Conservation (phyloP, 371 early-diverging fungal genomes). For the Mucor saturninus region DNA sequence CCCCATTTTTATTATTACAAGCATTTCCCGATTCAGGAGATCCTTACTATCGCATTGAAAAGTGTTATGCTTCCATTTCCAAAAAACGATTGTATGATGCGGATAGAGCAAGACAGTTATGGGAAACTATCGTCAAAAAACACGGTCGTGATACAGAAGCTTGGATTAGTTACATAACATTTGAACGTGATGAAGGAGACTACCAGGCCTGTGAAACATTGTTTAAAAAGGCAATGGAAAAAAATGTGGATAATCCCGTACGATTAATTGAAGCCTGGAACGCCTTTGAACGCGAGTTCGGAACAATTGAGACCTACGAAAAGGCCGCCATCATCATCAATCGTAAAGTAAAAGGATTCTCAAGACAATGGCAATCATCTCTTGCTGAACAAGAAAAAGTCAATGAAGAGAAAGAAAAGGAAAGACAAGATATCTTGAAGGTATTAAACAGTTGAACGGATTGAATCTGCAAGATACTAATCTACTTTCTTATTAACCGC, state of each 20-base stretch:
- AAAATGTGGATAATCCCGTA: constrained; percentile 54
- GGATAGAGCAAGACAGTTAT: constrained; percentile 39
- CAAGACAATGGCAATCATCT: constrained; percentile 38
- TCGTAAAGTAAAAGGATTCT: constrained; percentile 27
- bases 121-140: constrained; percentile 36
- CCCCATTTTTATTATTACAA: constrained; percentile 21
- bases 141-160: constrained; percentile 44
- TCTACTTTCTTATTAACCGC: neutral
- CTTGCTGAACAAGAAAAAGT: constrained; percentile 7
- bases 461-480: neutral
- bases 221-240: constrained; percentile 49
- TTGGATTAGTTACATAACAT: constrained; percentile 48
- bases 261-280: constrained; percentile 56
- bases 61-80: constrained; percentile 50
- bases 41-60: constrained; percentile 61
- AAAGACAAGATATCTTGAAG: constrained; percentile 11
- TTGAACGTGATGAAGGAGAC: constrained; percentile 45
- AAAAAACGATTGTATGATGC: constrained; percentile 26
- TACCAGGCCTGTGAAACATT: constrained; percentile 31
- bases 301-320: constrained; percentile 37
- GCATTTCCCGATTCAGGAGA: constrained; percentile 48
- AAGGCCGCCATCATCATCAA: constrained; percentile 33
- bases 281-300: constrained; percentile 54
- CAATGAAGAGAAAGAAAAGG: constrained; percentile 4
- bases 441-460: neutral